Evolutionary conservation across 1,284 basidiomycete genomes (phyloP), one percentile per base, ranked within the genome.

Genomic region (Cronartium quercuum): DNA sequence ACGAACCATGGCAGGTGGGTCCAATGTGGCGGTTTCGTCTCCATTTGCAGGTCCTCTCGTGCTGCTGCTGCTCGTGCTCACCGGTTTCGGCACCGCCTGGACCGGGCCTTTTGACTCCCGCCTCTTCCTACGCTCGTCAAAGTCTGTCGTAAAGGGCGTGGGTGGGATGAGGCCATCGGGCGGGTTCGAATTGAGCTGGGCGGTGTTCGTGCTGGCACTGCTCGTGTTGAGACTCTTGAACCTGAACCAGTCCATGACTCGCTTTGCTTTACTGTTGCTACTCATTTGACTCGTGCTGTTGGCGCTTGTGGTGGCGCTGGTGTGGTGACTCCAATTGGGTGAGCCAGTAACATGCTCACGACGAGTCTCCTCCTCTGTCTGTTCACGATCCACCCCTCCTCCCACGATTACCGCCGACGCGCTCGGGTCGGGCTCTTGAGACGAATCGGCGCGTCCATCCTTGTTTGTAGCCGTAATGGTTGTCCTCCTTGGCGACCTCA

Each of bases 241-340:
- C 41, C 86, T 80, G 83, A 87, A 87, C 86, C 86, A 87, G 78
- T 86, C 86, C 86, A 87, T 87, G 76, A 87, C 86, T 68, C 85
- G 84, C 81, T 86, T 86, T 35, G 86, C 86, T 37, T 86, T 84
- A 66, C 83, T 84, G 41, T 83, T 84, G 21, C 85, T 85, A 40
- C 64, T 70, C 35, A 68, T 44, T 18, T 64, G 61, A 40, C 47
- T 13, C 38, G 65, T 44, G 68, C 64, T 71, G 60, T 42, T 58
- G 21, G 73, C 60, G 21, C 44, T 65, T 38, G 57, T 65, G 1
- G 69, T 44, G 24, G 58, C 55, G n/a, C 68, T 34, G 12, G 74
- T 68, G 18, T 70, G 66, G 73, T 77, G 79, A 47, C 77, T 79
- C 51, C 77, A 77, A 38, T 79, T 78, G 68, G 78, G 76, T 58